Base-by-base conservation (phyloP, 768 basidiomycete genomes). In the Termitomyces sp. region DNA sequence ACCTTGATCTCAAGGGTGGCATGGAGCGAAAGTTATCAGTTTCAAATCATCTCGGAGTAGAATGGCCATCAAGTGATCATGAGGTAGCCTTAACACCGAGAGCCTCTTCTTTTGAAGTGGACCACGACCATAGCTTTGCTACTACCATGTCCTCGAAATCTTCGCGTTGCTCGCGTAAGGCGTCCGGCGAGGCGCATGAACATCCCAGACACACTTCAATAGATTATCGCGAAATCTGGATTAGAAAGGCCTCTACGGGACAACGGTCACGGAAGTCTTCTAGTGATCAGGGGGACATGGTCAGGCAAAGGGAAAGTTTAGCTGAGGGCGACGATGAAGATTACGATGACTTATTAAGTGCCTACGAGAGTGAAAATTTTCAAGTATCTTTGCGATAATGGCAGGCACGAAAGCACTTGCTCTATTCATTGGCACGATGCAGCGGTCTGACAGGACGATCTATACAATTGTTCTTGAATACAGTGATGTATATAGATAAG, bases 301-400 rank as follows among this genome's bases (percentile, higher is more conserved):
- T 67, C 35, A 74, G 68, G 61, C 73, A 68, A 53, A 74, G 81
- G 40, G 83, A 86, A 37, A 89, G 85, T 64, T 81, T 78, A 21
- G 88, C 86, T 0, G 85, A 90, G 57, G 88, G 89, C 4, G 89
- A 90, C 57, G 89, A 91, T 61, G 82, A 83, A 66, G 80, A 86
- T 3, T 90, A 89, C 54, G 87, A 86, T 62, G 89, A 90, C 12
- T 65, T 91, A 54, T 69, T 91, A 57, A 89, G 86, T 66, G 89
- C 89, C 19, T 91, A 91, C 63, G 89, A 91, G 71, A 89, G 89
- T 64, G 88, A 89, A 52, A 75, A 74, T 26, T 59, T 47, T 62
- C 30, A 53, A 43, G 44, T 41, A 38, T 49, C 53, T 21, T 43
- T 50, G 21, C 53, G 53, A 52, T 54, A 44, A 53, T 21, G 43